phyloP scores from a whole-genome alignment of 371 early-diverging fungal species.

The Mucor sp. region DNA sequence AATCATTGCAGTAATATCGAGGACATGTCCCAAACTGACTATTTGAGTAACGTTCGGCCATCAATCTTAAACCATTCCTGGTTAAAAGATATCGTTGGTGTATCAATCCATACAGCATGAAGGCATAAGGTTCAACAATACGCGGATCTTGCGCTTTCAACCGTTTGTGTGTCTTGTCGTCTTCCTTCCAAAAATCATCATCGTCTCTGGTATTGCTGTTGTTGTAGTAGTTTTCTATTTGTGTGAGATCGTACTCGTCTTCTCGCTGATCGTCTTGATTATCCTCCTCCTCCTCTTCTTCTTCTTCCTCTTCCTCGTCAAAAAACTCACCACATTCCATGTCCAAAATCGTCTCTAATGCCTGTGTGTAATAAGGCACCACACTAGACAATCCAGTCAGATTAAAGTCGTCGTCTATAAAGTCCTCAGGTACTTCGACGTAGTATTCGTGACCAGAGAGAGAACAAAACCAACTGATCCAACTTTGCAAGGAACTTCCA shows the following conservation, averaged over 20 bases:
- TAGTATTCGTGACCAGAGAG: constrained; percentile 84
- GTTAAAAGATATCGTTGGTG: constrained; percentile 86
- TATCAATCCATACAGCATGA: constrained; percentile 78
- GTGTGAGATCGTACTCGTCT: neutral
- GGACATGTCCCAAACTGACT: constrained; percentile 87
- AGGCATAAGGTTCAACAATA: constrained; percentile 54
- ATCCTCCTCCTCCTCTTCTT: constrained; percentile 32
- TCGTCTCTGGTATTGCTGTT: constrained; percentile 11
- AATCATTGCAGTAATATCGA: constrained; percentile 75
- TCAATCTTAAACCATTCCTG: constrained; percentile 74
- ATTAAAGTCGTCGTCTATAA: constrained; percentile 94
- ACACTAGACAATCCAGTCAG: constrained; percentile 82
- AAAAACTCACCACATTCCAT: constrained; percentile 65
- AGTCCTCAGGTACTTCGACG: constrained; percentile 85
- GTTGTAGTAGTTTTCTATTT: neutral
- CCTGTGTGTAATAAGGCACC: constrained; percentile 81
- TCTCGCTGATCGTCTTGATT: constrained; percentile 22
- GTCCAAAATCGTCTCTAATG: constrained; percentile 86
- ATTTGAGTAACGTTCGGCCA: constrained; percentile 77
- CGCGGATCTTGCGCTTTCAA: constrained; percentile 32
- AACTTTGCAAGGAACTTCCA: constrained; percentile 46
- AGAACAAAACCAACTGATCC: constrained; percentile 92
- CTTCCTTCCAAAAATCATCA: constrained; percentile 42
- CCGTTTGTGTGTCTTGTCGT: constrained; percentile 5
- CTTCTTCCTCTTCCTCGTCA: constrained; percentile 26